Evolutionary conservation across 768 basidiomycete species (phyloP), one percentile per base, ranked within the genome.

Genomic region (Cystofilobasidium macerans): DNA sequence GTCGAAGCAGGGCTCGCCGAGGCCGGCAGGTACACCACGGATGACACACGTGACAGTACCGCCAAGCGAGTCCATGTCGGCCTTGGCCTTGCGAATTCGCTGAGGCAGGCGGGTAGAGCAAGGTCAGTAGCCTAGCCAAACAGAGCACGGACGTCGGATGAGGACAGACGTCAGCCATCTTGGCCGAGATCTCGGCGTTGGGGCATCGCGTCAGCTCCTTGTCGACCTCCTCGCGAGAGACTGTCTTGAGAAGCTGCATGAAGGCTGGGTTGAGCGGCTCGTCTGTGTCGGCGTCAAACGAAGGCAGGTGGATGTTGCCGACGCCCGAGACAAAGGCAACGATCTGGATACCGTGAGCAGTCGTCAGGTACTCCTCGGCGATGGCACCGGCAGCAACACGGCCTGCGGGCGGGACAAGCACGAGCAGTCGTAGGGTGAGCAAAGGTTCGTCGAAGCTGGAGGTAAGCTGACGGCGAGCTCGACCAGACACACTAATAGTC

Each of bases 11-110:
- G 95, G 95, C 76, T 98, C 95, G 58, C 95, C 95, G 33, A 98
- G 83, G 11, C 95, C 95, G 24, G 86, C 78, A 54, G 95, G 95
- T 2, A 86, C 84, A 64, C 86, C 85, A 51, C 94, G 87, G 71
- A 99, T 88, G 43, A 98, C 89, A 75, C 95, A 98, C 64, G 91
- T 98, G 62, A 98, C 84, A 2, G 89, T 94, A n/a, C 95, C 95
- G 59, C 95, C 95, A 69, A 99, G 93, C 3, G 94, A 98, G 79
- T 99, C 95, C 62, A 83, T 79, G 2, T 84, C 81, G 24, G 89
- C 85, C 76, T 97, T 97, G 40, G 95, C 91, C 61, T 88, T 86
- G 70, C 95, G 80, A 75, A 99, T 97, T 70, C 91, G 86, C 92
- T 95, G 71, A 24, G 14, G n/a, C n/a, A 3, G 45, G 54, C 20